Conservation (phyloP, 495 filamentous ascomycete species). For the Hapsidospora chrysogenum region DNA sequence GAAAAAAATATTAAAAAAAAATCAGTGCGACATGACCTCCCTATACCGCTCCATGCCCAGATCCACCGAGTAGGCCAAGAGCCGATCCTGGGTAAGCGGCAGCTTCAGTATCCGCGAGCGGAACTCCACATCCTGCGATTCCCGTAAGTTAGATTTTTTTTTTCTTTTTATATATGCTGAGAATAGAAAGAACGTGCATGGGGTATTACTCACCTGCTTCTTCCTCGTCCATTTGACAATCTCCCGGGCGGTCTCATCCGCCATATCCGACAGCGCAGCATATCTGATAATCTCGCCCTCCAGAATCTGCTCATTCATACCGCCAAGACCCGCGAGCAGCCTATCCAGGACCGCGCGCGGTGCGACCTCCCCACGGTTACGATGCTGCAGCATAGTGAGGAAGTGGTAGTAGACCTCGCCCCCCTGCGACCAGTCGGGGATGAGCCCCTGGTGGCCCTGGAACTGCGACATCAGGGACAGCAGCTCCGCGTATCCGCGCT, state of each 20-base stretch:
- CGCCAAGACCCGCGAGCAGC: constrained; percentile 40
- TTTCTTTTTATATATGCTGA: background rate
- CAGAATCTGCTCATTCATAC: constrained; percentile 37
- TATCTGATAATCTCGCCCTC: constrained; percentile 26
- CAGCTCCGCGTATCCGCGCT: constrained; percentile 49
- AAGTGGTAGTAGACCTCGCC: constrained; percentile 72
- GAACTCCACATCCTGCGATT: constrained; percentile 2
- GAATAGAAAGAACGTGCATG: background rate
- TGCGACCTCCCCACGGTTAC: constrained; percentile 12
- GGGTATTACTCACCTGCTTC: background rate
- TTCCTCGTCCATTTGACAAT: constrained; percentile 2
- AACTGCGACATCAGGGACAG: constrained; percentile 49
- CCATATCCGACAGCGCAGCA: constrained; percentile 50
- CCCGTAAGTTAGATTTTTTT: no score
- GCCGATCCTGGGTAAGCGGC: constrained; percentile 1
- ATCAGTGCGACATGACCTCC: constrained; percentile 2
- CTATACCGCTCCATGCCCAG: constrained; percentile 2
- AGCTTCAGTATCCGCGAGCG: constrained; percentile 2
- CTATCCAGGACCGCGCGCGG: constrained; percentile 31
- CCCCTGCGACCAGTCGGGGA: constrained; percentile 48
- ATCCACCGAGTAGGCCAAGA: constrained; percentile 4
- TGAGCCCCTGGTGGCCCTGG: constrained; percentile 25
- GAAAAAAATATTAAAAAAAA: no score
- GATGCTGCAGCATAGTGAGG: constrained; percentile 37
- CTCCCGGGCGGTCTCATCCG: constrained; percentile 46